phyloP scores from a whole-genome alignment of 148 eudicot species.

The Amaranthus palmeri region DNA sequence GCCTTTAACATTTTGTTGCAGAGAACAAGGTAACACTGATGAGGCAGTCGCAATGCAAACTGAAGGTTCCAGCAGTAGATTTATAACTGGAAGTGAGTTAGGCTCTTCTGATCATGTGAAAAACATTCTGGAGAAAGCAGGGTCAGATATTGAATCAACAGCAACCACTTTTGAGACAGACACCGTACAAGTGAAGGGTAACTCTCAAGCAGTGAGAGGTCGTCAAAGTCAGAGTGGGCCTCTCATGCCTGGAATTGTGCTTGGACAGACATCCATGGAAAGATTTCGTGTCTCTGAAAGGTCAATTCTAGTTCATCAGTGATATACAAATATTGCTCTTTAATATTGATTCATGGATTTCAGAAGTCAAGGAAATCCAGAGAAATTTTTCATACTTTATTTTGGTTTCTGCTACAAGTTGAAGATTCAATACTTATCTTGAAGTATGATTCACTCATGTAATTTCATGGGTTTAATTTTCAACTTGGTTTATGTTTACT shows the following conservation, averaged over 20 bases:
- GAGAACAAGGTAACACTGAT: constrained; percentile 40
- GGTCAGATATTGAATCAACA: constrained; percentile 39
- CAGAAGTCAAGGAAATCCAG: no score
- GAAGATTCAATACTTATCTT: background rate
- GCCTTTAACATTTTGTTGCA: constrained; percentile 24
- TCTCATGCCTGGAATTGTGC: constrained; percentile 63
- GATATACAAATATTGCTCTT: background rate
- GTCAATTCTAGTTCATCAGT: constrained; percentile 28
- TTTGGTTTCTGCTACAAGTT: background rate
- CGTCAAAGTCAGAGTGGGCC: constrained; percentile 88
- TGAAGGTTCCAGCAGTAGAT: constrained; percentile 36
- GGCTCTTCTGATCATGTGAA: constrained; percentile 38
- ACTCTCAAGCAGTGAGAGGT: constrained; percentile 39
- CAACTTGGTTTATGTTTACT: background rate
- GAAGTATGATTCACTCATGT: background rate
- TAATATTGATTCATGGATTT: background rate
- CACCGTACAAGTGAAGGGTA: constrained; percentile 38
- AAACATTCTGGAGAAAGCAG: constrained; percentile 35
- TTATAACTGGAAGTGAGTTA: constrained; percentile 34
- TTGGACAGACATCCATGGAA: constrained; percentile 60
- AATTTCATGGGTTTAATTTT: background rate
- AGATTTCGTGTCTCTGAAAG: constrained; percentile 59
- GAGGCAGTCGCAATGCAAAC: constrained; percentile 20
- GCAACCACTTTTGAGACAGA: constrained; percentile 45
- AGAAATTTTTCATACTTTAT: background rate